Evolutionary conservation across 1,139 yeast genomes (phyloP).

Genomic region (Lodderomyces metapsilosis): DNA sequence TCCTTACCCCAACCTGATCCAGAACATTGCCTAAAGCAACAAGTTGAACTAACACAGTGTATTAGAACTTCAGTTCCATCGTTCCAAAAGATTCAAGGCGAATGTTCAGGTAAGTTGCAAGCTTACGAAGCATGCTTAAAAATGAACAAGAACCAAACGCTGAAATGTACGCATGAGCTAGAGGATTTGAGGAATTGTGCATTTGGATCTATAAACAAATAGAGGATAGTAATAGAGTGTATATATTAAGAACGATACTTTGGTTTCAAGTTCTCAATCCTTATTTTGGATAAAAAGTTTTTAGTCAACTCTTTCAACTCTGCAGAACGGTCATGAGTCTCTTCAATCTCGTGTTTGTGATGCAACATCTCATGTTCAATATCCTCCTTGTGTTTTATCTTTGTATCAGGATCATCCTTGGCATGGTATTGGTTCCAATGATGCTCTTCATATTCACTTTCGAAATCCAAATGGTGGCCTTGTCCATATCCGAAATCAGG

Average conservation of each 20-base stretch:
- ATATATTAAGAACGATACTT: constrained; percentile 23
- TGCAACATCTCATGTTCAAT: constrained; percentile 85
- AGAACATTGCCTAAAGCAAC: constrained; percentile 49
- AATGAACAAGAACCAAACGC: constrained; percentile 31
- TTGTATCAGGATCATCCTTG: constrained; percentile 78
- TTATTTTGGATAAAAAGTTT: constrained; percentile 32
- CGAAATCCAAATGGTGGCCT: constrained; percentile 97
- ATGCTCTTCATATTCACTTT: constrained; percentile 88
- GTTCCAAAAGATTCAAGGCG: constrained; percentile 58
- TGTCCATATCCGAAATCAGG: constrained; percentile 95
- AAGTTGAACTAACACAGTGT: constrained; percentile 52
- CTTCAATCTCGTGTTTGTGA: constrained; percentile 82
- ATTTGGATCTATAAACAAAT: constrained; percentile 21
- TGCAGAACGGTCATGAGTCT: constrained; percentile 54
- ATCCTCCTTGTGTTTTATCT: constrained; percentile 81
- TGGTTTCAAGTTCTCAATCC: constrained; percentile 34
- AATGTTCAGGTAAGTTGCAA: constrained; percentile 54
- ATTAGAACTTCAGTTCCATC: constrained; percentile 61
- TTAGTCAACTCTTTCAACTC: constrained; percentile 37
- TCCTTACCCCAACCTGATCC: constrained; percentile 44
- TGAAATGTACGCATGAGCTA: constrained; percentile 36
- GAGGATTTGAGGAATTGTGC: constrained; percentile 39
- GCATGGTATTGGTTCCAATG: constrained; percentile 91
- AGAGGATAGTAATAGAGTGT: background rate
- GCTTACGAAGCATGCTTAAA: constrained; percentile 61